These are phyloP conservation scores for Aspergillus eucalypticola DNA, from an alignment of 2,329 filamentous ascomycete genomes.

Conservation along the genomic window DNA sequence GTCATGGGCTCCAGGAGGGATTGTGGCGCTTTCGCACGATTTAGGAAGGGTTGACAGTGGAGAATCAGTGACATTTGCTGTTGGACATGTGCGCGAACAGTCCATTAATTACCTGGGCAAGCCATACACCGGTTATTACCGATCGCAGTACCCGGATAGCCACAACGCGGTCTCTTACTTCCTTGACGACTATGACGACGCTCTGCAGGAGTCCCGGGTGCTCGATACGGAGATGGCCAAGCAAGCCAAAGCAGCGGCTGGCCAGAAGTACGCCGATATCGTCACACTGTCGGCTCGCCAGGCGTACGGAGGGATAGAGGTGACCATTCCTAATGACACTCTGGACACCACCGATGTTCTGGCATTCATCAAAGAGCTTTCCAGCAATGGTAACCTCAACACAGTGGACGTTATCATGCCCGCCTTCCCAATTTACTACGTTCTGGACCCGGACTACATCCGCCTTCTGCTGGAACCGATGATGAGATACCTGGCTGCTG, in stretches of 20 bases:
- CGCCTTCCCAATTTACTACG: constrained; percentile 46
- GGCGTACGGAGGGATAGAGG: constrained; percentile 44
- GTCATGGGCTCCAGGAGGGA: constrained; percentile 30
- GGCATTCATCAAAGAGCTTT: constrained; percentile 48
- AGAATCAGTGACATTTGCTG: constrained; percentile 41
- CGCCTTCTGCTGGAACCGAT: constrained; percentile 47
- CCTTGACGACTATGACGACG: constrained; percentile 42
- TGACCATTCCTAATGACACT: constrained; percentile 40
- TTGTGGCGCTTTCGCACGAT: constrained; percentile 44
- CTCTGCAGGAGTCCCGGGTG: constrained; percentile 34
- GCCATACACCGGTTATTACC: constrained; percentile 45
- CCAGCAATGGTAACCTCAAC: constrained; percentile 47
- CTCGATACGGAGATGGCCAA: constrained; percentile 35
- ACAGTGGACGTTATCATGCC: constrained; percentile 49
- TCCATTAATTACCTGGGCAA: constrained; percentile 46
- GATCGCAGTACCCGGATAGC: constrained; percentile 36
- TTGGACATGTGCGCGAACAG: constrained; percentile 44
- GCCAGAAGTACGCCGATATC: constrained; percentile 45
- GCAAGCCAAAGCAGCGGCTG: constrained; percentile 34
- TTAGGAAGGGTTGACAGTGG: constrained; percentile 33
- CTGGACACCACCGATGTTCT: constrained; percentile 33
- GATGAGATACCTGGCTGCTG: constrained; percentile 44
- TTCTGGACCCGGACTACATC: constrained; percentile 46
- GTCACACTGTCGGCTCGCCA: constrained; percentile 44
- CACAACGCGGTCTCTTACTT: constrained; percentile 41